Evolutionary conservation across 352 stramenopile species (phyloP), one percentile per base, ranked within the genome.

Genomic region (Pythium utonaiense): DNA sequence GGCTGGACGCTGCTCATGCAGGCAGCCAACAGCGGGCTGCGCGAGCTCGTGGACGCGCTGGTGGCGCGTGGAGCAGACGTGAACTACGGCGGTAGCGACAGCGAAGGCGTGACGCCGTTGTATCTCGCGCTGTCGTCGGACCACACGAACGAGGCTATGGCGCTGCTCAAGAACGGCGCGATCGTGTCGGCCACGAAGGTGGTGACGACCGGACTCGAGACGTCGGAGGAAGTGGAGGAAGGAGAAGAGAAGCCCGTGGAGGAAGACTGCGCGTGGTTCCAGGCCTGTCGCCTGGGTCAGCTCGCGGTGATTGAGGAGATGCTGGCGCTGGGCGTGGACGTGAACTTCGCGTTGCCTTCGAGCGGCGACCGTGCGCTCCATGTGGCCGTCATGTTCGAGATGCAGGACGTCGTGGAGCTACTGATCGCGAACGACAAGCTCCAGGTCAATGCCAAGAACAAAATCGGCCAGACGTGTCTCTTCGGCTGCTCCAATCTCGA

Each of bases 1-100:
- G 85, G 85, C 3, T 95, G 85, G 85, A 93, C 85, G 53, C 68
- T 95, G 51, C 69, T 95, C 44, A 95, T 95, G 83, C 85, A 95
- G 64, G 81, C 85, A 5, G 80, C 80, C 17, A 95, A 92, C 71
- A 87, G 70, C 19, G 83, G 82, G 1, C 71, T 95, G 9, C 67
- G 60, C 24, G 72, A 80, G 36, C 69, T 95, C 27, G 57, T 74
- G 28, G 66, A 90, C 41, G 75, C 76, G 57, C 66, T 92, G 19
- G 30, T 92, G 21, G 62, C 62, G 55, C 69, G 67, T 47, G 69
- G 77, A 44, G 78, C 71, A 17, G 71, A 92, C 48, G 82, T 90
- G 34, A 92, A 92, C 62, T 80, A 62, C 60, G 61, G 54, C 10
- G 80, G 77, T 42, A 74, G 33, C 24, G 64, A 71, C 19, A 80